A percentile compares a stretch with the other conserved stretches of the same genome.
phyloP scores from a whole-genome alignment of 2,329 filamentous ascomycete genomes.

The Pseudogymnoascus sp. region DNA sequence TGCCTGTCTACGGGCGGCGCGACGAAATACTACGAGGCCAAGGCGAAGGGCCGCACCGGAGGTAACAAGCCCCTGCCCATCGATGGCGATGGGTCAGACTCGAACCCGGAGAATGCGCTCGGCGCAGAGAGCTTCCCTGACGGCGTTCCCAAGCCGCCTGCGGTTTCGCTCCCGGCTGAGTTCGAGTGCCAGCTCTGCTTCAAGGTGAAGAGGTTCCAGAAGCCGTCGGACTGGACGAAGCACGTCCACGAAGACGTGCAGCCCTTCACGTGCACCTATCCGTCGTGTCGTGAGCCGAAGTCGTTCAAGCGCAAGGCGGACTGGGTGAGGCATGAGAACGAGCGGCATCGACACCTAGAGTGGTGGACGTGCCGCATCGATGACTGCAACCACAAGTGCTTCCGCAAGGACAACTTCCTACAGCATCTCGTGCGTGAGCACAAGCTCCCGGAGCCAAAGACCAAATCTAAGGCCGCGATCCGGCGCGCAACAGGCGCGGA shows the following conservation, averaged over 20 bases:
- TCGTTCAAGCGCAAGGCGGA: constrained; percentile 94
- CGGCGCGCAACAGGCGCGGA: constrained; percentile 47
- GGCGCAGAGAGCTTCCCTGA: constrained; percentile 67
- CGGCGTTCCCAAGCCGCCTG: constrained; percentile 76
- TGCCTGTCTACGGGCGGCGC: constrained; percentile 64
- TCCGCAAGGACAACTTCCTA: constrained; percentile 83
- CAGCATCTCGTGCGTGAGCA: constrained; percentile 89
- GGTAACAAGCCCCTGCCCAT: constrained; percentile 47
- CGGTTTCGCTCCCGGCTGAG: constrained; percentile 68
- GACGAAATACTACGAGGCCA: constrained; percentile 53
- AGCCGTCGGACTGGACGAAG: constrained; percentile 95
- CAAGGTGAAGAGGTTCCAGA: constrained; percentile 74
- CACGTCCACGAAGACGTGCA: constrained; percentile 91
- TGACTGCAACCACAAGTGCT: constrained; percentile 77
- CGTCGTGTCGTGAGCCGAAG: constrained; percentile 73
- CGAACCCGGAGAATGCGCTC: constrained; percentile 63
- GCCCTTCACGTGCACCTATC: constrained; percentile 88
- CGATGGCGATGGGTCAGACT: constrained; percentile 51
- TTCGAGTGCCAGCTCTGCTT: constrained; percentile 90
- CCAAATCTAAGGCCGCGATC: constrained; percentile 64
- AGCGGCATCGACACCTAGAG: constrained; percentile 80
- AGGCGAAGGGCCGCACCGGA: constrained; percentile 51
- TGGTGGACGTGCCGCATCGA: constrained; percentile 82
- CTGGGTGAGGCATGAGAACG: constrained; percentile 91
- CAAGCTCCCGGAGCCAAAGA: constrained; percentile 74